Conservation (phyloP, 148 eudicot genomes). For the Rhododendron simsii region DNA sequence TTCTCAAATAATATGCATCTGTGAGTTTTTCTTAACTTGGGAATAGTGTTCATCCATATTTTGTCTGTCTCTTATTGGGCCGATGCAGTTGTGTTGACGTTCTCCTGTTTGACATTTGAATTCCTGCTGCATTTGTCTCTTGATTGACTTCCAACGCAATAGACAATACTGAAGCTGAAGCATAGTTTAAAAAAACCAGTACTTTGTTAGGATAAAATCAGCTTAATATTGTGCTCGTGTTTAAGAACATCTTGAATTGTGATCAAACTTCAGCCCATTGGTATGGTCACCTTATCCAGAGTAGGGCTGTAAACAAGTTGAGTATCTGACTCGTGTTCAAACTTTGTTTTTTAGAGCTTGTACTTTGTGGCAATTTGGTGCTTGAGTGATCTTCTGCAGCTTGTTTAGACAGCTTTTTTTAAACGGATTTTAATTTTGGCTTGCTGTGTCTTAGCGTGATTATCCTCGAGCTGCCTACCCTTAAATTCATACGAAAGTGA, state of each 20-base stretch:
- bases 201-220: neutral
- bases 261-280: neutral
- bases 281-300: neutral
- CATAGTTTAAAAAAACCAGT: neutral
- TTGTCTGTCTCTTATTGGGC: constrained; percentile 1
- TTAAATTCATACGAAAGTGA: neutral
- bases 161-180: neutral
- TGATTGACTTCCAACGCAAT: neutral
- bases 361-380: neutral
- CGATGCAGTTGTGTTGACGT: constrained; percentile 2
- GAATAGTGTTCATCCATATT: constrained; percentile 38
- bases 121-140: neutral
- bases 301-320: constrained; percentile 1
- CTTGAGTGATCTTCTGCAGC: neutral
- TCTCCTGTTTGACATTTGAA: constrained; percentile 7
- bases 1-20: constrained; percentile 64
- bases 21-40: constrained; percentile 81
- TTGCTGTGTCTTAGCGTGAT: neutral
- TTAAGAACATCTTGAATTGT: neutral
- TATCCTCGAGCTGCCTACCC: neutral
- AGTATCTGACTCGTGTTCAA: neutral
- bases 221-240: neutral
- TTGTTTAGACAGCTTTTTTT: neutral
- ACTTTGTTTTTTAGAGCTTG: neutral
- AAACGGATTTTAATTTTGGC: neutral